Base-by-base conservation (phyloP, 2,329 filamentous ascomycete species). In the Cladosporium sp. region DNA sequence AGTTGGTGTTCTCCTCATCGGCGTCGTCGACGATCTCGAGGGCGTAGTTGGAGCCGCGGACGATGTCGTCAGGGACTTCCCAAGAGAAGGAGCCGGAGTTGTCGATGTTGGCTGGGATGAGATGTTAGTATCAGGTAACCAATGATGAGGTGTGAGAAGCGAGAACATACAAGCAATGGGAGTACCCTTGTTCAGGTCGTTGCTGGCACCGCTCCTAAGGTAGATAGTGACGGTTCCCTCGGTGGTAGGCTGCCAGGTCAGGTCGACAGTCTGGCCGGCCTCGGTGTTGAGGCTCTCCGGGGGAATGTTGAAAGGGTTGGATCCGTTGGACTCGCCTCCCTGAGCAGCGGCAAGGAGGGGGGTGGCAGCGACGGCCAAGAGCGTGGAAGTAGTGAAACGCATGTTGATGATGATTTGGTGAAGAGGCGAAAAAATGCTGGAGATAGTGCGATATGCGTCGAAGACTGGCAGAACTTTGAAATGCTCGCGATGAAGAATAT, bases 41-140 rank as follows among this genome's bases (percentile, higher is more conserved):
- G 51, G 76, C 74, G 70, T 80, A 80, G 62, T 75, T 69, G 34
- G 65, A 64, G 56, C 73, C 69, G 47, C 69, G 66, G 40, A 67
- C 66, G 50, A 75, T 64, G 51, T 66, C 58, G 43, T 62, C 50
- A 18, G 73, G 68, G 4, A 75, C 70, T 29, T 64, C 65, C 71
- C 77, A 79, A 50, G 70, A 73, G 67, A 70, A 79, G 54, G 63
- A 70, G 51, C 76, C 76, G 41, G 63, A 67, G 66, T 80, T 80
- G 54, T 63, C 55, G 56, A 80, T 71, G 57, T 58, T 62, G 43
- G 68, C 76, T 80, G 58, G 38, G 12, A 18, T 8, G 17, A 19
- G 6, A 8, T 38, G 47, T 56, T 54, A 58, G 53, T 40, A n/a
- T 18, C n/a, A n/a, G 20, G 5, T 17, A 32, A 32, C 32, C 43